Evolutionary conservation across 2,329 filamentous ascomycete species (phyloP).

Genomic region (Alternaria dauci): DNA sequence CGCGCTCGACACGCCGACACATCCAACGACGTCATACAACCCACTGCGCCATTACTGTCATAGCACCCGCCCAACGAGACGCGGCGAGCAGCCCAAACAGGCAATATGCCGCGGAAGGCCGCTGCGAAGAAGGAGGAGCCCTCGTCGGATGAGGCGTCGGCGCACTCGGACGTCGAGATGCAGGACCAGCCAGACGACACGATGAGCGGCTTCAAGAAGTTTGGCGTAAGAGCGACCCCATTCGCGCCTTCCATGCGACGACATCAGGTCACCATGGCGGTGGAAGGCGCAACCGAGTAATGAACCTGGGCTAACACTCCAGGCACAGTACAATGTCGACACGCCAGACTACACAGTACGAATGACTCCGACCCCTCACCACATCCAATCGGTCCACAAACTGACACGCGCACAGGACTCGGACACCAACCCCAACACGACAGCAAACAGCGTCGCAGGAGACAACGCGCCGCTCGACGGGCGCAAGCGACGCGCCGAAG

Average conservation of each 20-base stretch:
- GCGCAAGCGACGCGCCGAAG: constrained; percentile 84
- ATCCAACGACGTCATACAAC: background rate
- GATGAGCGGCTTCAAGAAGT: constrained; percentile 48
- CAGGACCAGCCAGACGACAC: constrained; percentile 45
- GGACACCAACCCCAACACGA: constrained; percentile 71
- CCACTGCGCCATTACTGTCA: background rate
- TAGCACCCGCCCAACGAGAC: constrained; percentile 19
- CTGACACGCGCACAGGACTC: constrained; percentile 62
- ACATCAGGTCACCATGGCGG: background rate
- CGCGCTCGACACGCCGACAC: background rate
- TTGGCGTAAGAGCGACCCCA: constrained; percentile 37
- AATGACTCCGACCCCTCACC: background rate
- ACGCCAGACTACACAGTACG: constrained; percentile 69
- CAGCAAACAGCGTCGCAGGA: constrained; percentile 84
- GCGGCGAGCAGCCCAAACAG: constrained; percentile 46
- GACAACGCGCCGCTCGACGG: constrained; percentile 74
- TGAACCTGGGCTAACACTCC: constrained; percentile 36
- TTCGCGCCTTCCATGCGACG: constrained; percentile 15
- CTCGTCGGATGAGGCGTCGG: constrained; percentile 49
- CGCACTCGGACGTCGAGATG: constrained; percentile 52
- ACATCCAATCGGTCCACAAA: constrained; percentile 8
- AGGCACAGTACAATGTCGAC: constrained; percentile 60
- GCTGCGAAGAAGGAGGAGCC: constrained; percentile 46
- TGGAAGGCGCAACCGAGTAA: constrained; percentile 7
- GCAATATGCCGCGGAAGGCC: constrained; percentile 52